phyloP scores from a whole-genome alignment of 805 yeast genomes.

The Wickerhamiella kazuoi region DNA sequence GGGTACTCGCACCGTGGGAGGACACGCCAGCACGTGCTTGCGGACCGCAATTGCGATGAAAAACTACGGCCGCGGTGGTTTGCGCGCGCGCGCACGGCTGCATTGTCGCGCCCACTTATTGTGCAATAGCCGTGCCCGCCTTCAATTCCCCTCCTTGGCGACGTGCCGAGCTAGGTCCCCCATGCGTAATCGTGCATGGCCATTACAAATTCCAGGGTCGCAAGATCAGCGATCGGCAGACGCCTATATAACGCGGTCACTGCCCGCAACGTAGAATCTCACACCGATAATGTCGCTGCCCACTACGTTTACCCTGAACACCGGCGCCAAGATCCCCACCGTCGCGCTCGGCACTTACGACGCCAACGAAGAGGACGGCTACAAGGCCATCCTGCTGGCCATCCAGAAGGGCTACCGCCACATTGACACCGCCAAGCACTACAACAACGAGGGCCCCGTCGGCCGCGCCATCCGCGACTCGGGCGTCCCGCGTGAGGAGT shows the following conservation, averaged over 20 bases:
- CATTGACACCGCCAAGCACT: conserved; percentile 58
- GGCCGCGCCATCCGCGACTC: conserved; percentile 34
- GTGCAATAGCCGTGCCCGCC: too few relatives aligned
- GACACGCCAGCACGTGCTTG: too few relatives aligned
- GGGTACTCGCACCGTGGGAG: too few relatives aligned
- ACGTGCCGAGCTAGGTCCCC: too few relatives aligned
- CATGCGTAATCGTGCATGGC: not conserved
- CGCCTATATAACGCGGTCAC: too few relatives aligned
- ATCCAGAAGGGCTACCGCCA: conserved; percentile 49
- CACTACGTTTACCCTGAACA: conserved; percentile 29
- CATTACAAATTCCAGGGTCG: not conserved
- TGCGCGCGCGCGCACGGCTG: too few relatives aligned
- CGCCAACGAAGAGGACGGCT: conserved; percentile 30
- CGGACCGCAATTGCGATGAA: too few relatives aligned
- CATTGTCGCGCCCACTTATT: too few relatives aligned
- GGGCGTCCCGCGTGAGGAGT: conserved; percentile 29
- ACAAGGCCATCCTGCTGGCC: conserved; percentile 40
- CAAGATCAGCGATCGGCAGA: too few relatives aligned
- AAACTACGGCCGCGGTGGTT: too few relatives aligned
- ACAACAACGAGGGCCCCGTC: conserved; percentile 49
- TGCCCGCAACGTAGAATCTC: too few relatives aligned
- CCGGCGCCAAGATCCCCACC: conserved; percentile 46
- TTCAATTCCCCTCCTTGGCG: too few relatives aligned
- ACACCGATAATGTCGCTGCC: not conserved
- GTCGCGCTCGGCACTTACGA: conserved; percentile 54